phyloP scores from a whole-genome alignment of 2,329 filamentous ascomycete species.

The Paracorniculantispora psalliotae region DNA sequence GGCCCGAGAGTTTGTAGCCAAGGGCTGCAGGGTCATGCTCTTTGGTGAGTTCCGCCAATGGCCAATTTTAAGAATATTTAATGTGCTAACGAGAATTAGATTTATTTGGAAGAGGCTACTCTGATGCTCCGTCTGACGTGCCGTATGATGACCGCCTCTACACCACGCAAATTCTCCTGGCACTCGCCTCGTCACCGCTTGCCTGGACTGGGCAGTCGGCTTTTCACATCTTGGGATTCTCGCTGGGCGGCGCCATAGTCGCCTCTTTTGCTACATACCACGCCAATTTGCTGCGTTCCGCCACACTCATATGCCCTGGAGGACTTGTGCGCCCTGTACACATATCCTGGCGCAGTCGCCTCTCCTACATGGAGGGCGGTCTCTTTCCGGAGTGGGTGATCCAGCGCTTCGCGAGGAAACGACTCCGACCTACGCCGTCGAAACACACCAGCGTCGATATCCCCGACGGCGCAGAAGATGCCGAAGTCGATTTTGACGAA shows the following conservation, averaged over 20 bases:
- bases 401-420: constrained; percentile 45
- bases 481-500: constrained; percentile 37
- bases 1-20: constrained; percentile 58
- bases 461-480: constrained; percentile 35
- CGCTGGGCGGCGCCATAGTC: constrained; percentile 70
- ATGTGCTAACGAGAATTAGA: constrained; percentile 38
- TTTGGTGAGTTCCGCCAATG: constrained; percentile 52
- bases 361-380: constrained; percentile 55
- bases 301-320: constrained; percentile 62
- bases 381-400: constrained; percentile 56
- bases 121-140: constrained; percentile 58
- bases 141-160: constrained; percentile 61
- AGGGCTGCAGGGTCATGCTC: constrained; percentile 71
- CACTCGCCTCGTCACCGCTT: constrained; percentile 57
- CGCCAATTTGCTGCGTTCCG: constrained; percentile 55
- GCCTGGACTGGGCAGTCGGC: constrained; percentile 48
- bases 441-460: constrained; percentile 31
- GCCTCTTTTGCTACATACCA: constrained; percentile 67
- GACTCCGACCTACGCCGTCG: constrained; percentile 40
- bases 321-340: constrained; percentile 63
- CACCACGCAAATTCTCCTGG: constrained; percentile 59
- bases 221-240: constrained; percentile 75
- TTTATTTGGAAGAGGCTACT: constrained; percentile 73
- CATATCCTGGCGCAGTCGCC: constrained; percentile 53
- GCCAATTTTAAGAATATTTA: neutral